Evolutionary conservation across 768 basidiomycete species (phyloP), one percentile per base, ranked within the genome.

Genomic region (Tylopilus felleus): DNA sequence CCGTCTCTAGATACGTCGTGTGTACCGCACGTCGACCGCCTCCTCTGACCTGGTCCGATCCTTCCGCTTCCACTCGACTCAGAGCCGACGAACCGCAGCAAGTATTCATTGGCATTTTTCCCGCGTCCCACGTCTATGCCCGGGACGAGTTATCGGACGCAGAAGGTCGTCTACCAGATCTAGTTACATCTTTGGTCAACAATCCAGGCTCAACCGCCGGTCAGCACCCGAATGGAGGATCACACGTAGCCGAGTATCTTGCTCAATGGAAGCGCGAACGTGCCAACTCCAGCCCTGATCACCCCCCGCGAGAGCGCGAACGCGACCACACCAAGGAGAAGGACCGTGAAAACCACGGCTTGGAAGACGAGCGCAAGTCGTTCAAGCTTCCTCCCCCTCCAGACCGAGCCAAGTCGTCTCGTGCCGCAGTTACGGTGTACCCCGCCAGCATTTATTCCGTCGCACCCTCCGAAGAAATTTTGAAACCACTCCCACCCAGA

Each of bases 41-140:
- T 16, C 80, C 85, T 22, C 80, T 86, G 17, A 80, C 82, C 53
- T 88, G 84, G 85, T 75, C 83, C 44, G 87, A 88, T 66, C 80
- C 84, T 1, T 67, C 73, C 4, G 68, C 73, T 2, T 65, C 75
- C 25, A 49, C 64, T 12, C 82, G 78, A 56, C 65, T 76, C 55
- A 87, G 84, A 62, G 75, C 81, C 4, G 89, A 90, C 66, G 89
- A 90, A 62, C 80, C 83, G 0, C 89, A 91, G 54, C 90, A 92
- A 62, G 92, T 97, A 28, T 90, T 91, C 70, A 91, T 96, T 51
- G 94, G 94, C 49, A 95, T 97, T 54, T 96, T 97, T 65, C 94
- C 94, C 1, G 88, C 88, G 1, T 88, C 90, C 8, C 90, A 93
- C 71, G 87, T 96, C 43, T 84, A 86, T 65, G 76, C 92, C 57